Base-by-base conservation (phyloP, 768 basidiomycete species). In the Russula virescens region DNA sequence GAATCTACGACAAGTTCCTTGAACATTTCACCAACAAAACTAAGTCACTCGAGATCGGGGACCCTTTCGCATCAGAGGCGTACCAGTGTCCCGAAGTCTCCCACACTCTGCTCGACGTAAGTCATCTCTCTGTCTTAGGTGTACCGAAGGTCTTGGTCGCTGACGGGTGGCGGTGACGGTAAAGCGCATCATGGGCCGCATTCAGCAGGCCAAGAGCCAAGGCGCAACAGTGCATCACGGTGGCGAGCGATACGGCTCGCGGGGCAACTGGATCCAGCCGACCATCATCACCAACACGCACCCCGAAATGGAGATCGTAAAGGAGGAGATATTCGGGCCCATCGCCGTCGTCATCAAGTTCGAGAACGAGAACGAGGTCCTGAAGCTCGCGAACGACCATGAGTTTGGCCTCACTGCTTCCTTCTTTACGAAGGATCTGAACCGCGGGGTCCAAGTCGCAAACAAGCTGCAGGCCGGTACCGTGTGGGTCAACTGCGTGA, bases 371-470 rank as follows among this genome's bases (percentile, higher is more conserved):
- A 80, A 82, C 68, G 83, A 89, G 62, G 84, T 86, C 49, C 74
- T 91, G 67, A 73, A 72, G 49, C 80, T 83, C 69, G 96, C 92
- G 28, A 98, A 99, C 74, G 87, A 96, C 71, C 87, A 89, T 0
- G 69, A 77, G 55, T 95, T 94, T 73, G 95, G 95, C 61, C 83
- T 97, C 51, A 91, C 92, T 25, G 86, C 89, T 2, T 87, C 88
- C 10, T 84, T 98, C 55, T 96, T 94, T 80, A 86, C 89, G 38
- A 79, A 84, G 69, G 80, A 95, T 73, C 73, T 96, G 76, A 83
- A 81, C 68, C 81, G 87, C 31, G 92, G 90, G 0, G 74, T 94
- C 59, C 75, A 77, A 62, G 83, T 85, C 2, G 89, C 91, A 13
- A 85, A 91, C 71, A 79, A 74, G 61, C 77, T 98, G 60, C 82